These are phyloP conservation scores for Stentor roeselii DNA, from an alignment of 73 alveolate genomes.

Conservation along the genomic window DNA sequence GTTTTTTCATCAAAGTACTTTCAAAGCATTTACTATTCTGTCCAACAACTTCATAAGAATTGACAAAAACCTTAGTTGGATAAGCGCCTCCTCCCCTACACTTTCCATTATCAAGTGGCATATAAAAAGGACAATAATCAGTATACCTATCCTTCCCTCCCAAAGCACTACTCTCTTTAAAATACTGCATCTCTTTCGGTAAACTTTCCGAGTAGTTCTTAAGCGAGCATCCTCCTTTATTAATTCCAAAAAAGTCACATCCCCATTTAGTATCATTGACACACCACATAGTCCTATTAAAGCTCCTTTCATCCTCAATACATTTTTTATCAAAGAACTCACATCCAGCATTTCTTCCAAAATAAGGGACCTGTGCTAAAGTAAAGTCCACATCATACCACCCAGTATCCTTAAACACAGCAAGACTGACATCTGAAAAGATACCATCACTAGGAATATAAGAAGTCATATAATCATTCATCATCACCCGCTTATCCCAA, in stretches of 20 bases:
- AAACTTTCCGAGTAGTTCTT: no score
- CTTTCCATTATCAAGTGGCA: conserved; percentile 36
- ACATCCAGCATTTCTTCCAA: not conserved
- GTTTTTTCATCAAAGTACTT: not conserved
- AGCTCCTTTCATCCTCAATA: not conserved
- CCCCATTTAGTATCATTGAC: not conserved
- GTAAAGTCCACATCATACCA: conserved; percentile 29
- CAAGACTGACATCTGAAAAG: conserved; percentile 48
- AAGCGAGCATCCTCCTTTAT: not conserved
- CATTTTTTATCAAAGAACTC: not conserved
- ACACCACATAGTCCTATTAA: not conserved
- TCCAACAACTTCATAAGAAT: not conserved
- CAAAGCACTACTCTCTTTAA: conserved; percentile 29
- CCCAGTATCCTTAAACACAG: conserved; percentile 50
- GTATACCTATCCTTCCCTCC: conserved; percentile 1
- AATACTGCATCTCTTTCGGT: not conserved
- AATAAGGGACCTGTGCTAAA: not conserved
- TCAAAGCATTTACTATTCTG: not conserved
- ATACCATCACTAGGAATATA: conserved; percentile 25
- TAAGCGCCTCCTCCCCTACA: conserved; percentile 44
- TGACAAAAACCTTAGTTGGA: no score
- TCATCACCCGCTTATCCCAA: conserved; percentile 58
- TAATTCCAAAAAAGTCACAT: not conserved
- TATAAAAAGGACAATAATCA: conserved; percentile 33
- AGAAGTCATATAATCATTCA: conserved; percentile 49